Base-by-base conservation (phyloP, 164 flowering plant species). In the Sedum album region DNA sequence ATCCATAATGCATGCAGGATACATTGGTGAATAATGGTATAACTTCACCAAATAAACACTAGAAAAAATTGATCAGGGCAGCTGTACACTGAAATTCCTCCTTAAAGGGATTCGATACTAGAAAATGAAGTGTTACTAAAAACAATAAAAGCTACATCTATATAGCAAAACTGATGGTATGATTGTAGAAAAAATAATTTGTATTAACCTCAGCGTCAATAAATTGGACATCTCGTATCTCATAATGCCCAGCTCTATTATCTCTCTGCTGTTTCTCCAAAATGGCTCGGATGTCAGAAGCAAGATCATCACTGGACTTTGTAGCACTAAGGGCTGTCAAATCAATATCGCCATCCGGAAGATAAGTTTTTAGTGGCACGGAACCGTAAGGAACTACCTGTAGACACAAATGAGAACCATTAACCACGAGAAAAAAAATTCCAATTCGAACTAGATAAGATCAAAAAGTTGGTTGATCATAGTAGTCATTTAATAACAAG, bases 261-360 rank as follows among this genome's bases (percentile, higher is more conserved):
- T 46, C 31, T 35, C 7, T 35, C 65, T 74, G 76, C 53, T 75
- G 80, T 14, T 18, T 53, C 61, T 67, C 60, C 14, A 82, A 75
- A 28, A 78, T 61, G 57, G 73, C 68, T 71, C 62, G 70, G 14
- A 80, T 71, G 28, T 78, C 75, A 55, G 55, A 44, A 31, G 73
- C 70, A 76, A 82, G 69, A 18, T 68, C 42, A 14, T 78, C 85
- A 67, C 78, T 82, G 36, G 61, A 31, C 1, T 67, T 73, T 28
- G 67, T 69, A 73, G 36, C 48, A 57, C 76, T 60, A 36, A 82
- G 60, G 15, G 73, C 77, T 31, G 82, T 83, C 70, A 83, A 44
- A 66, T 82, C 87, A 53, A 83, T 83, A 69, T 83, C 87, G 26
- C 85, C 87, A 68, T 83, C 85, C 0, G 83, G 82, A 21, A 83